Evolutionary conservation across 495 filamentous ascomycete genomes (phyloP).

Genomic region (Tuber aestivum): DNA sequence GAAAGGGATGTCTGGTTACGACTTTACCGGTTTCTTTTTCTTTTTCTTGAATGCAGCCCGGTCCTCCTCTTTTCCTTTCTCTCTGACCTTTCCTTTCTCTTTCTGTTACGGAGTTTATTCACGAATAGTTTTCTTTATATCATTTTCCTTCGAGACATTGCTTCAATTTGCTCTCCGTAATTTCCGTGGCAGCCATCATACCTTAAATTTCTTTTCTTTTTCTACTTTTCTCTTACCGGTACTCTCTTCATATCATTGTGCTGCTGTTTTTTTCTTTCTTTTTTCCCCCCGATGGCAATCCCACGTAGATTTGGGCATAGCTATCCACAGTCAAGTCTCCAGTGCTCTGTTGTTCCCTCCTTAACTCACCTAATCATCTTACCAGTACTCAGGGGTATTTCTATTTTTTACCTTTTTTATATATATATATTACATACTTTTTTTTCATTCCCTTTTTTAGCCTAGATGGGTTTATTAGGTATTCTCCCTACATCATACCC

Average conservation of each 20-base stretch:
- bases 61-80: too few relatives aligned
- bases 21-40: constrained; percentile 11
- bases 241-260: neutral
- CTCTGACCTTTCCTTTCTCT: constrained; percentile 19
- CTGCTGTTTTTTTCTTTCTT: too few relatives aligned
- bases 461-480: neutral
- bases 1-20: constrained; percentile 12
- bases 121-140: constrained; percentile 28
- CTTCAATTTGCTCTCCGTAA: constrained; percentile 7
- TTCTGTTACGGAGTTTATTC: constrained; percentile 33
- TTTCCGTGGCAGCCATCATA: neutral
- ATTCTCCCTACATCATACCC: constrained; percentile 1
- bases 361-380: neutral
- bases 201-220: neutral
- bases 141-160: neutral
- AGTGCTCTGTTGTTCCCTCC: neutral
- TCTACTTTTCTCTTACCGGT: too few relatives aligned
- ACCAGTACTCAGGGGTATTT: neutral
- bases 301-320: constrained; percentile 4
- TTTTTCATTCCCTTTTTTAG: too few relatives aligned
- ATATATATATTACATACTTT: too few relatives aligned
- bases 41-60: neutral
- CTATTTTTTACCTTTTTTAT: too few relatives aligned
- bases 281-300: neutral
- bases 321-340: constrained; percentile 1